Evolutionary conservation across 2,329 filamentous ascomycete species (phyloP).

Genomic region (Aspergillaceae sp.): DNA sequence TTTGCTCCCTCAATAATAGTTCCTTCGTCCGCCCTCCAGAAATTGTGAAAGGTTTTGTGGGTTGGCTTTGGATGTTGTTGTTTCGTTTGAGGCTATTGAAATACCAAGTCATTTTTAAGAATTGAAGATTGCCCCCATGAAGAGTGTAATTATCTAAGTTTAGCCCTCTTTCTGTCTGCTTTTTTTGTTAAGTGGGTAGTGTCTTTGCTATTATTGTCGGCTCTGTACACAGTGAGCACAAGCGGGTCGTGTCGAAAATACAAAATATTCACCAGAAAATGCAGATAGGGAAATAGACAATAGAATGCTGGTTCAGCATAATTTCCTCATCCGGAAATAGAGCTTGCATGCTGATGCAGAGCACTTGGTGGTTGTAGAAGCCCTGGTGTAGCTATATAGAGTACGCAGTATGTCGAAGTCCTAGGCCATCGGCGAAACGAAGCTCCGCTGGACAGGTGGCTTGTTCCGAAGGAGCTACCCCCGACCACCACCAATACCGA

Average conservation of each 20-base stretch:
- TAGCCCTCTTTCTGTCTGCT: conserved; percentile 2
- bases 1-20: conserved; percentile 10
- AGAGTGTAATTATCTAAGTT: conserved; percentile 4
- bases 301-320: too few species aligned
- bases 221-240: conserved; percentile 24
- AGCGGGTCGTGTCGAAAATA: not conserved
- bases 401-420: too few species aligned
- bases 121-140: conserved; percentile 5
- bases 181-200: not conserved
- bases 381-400: not conserved
- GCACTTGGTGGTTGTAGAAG: too few species aligned
- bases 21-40: conserved; percentile 13
- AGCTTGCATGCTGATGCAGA: too few species aligned
- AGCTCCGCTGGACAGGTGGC: conserved; percentile 33
- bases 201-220: not conserved
- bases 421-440: conserved; percentile 22
- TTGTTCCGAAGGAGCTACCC: conserved; percentile 13
- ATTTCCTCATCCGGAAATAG: too few species aligned
- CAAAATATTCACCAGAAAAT: not conserved
- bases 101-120: conserved; percentile 16
- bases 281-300: too few species aligned
- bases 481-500: not conserved
- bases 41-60: conserved; percentile 25
- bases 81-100: conserved; percentile 12
- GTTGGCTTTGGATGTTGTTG: conserved; percentile 10